Evolutionary conservation across 192 early-diverging fungal genomes (phyloP).

Genomic region (Coemansia sp.): DNA sequence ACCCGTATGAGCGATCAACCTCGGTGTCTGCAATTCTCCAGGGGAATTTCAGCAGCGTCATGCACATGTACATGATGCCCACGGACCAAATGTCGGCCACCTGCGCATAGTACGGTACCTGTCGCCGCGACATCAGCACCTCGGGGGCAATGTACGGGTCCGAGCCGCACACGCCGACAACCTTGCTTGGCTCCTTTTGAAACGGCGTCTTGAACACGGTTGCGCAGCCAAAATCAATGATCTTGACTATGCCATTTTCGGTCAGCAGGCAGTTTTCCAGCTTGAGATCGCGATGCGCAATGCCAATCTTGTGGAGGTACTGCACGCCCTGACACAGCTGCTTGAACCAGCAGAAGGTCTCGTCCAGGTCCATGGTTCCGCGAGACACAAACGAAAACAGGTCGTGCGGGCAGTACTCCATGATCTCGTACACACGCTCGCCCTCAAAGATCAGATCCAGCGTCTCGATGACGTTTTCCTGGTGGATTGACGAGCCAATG

Average conservation of each 20-base stretch:
- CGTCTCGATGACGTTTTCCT: conserved; percentile 77
- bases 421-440: conserved; percentile 67
- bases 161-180: conserved; percentile 78
- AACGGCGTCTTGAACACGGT: conserved; percentile 86
- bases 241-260: conserved; percentile 73
- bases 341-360: conserved; percentile 85
- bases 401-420: conserved; percentile 93
- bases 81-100: conserved; percentile 85
- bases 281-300: conserved; percentile 92
- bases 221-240: conserved; percentile 94
- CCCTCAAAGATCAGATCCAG: conserved; percentile 72
- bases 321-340: conserved; percentile 79
- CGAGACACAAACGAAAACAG: conserved; percentile 77
- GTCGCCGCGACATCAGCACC: conserved; percentile 59
- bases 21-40: conserved; percentile 60
- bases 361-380: conserved; percentile 69
- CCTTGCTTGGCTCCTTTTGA: conserved; percentile 60
- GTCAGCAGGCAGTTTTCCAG: conserved; percentile 85
- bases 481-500: conserved; percentile 70
- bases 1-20: conserved; percentile 58
- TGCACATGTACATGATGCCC: conserved; percentile 83
- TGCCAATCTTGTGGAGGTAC: conserved; percentile 86
- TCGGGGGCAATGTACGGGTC: conserved; percentile 98
- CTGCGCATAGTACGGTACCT: conserved; percentile 71
- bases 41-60: conserved; percentile 67